Evolutionary conservation across 495 filamentous ascomycete genomes (phyloP).

Genomic region (Melanomma pulvis-pyrius): DNA sequence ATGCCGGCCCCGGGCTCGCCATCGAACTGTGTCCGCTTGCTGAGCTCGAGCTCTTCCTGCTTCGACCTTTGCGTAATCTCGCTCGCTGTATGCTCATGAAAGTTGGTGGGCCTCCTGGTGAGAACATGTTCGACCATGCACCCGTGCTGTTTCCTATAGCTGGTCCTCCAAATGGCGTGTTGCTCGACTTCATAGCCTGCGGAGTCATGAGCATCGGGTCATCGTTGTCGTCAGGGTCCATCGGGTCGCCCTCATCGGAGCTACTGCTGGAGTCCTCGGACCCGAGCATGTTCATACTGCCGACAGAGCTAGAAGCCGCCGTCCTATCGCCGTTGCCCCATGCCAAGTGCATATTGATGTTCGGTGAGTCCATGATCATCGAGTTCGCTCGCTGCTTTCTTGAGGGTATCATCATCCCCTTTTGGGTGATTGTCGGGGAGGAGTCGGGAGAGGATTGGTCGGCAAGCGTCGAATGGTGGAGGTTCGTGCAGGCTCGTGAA

Average conservation of each 20-base stretch:
- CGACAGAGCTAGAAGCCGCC: slow-evolving; percentile 79
- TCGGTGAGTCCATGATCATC: slow-evolving; percentile 53
- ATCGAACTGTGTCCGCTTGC: slow-evolving; percentile 71
- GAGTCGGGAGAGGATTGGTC: slow-evolving; percentile 91
- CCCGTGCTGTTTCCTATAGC: slow-evolving; percentile 12
- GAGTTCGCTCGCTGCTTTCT: slow-evolving; percentile 52
- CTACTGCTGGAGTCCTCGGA: slow-evolving; percentile 76
- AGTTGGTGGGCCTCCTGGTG: slow-evolving; percentile 56
- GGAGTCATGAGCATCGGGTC: slow-evolving; percentile 74
- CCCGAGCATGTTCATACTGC: slow-evolving; percentile 77
- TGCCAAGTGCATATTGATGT: slow-evolving; percentile 45
- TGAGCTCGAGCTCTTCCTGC: slow-evolving; percentile 69
- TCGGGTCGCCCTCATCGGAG: slow-evolving; percentile 74
- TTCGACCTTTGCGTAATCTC: slow-evolving; percentile 57
- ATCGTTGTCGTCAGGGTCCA: slow-evolving; percentile 78
- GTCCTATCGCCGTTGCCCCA: slow-evolving; percentile 63
- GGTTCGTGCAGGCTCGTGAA: slow-evolving; percentile 88
- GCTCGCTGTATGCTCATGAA: slow-evolving; percentile 64
- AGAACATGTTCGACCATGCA: slow-evolving; percentile 59
- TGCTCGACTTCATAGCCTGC: slow-evolving; percentile 57
- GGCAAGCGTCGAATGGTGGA: slow-evolving; percentile 93
- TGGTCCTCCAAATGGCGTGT: slow-evolving; percentile 47
- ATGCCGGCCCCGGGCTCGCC: slow-evolving; percentile 64
- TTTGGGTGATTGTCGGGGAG: slow-evolving; percentile 80
- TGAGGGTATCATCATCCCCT: slow-evolving; percentile 76